phyloP scores from a whole-genome alignment of 2,329 filamentous ascomycete genomes.

The Monilinia vaccinii-corymbosi region DNA sequence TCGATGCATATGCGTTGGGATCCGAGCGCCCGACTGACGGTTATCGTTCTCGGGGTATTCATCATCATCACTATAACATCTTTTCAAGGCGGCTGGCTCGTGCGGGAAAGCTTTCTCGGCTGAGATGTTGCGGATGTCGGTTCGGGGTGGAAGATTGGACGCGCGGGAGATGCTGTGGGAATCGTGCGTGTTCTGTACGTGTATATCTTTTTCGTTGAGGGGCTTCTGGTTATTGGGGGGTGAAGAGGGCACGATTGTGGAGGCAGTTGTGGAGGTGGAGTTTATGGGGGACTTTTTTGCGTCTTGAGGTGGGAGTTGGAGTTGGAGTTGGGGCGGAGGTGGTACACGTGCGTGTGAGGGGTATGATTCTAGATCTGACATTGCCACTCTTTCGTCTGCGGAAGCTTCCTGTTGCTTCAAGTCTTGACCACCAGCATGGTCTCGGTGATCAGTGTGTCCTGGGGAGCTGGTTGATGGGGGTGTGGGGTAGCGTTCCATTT shows the following conservation, averaged over 20 bases:
- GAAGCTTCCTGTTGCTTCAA: not conserved
- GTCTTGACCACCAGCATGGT: not conserved
- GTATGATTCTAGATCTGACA: not conserved
- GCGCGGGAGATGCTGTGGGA: not conserved
- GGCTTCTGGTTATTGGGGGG: no score
- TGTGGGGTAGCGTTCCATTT: not conserved
- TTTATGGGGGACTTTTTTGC: not conserved
- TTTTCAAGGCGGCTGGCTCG: not conserved
- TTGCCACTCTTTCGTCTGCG: not conserved
- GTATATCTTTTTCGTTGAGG: not conserved
- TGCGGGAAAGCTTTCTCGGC: not conserved
- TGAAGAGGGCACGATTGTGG: not conserved
- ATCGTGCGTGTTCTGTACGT: not conserved
- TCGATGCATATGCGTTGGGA: not conserved
- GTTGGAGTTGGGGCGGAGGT: no score
- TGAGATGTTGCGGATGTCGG: no score
- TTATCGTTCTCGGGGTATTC: no score
- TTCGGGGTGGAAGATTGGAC: not conserved
- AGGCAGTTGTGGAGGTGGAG: not conserved
- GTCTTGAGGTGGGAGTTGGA: not conserved
- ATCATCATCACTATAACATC: not conserved
- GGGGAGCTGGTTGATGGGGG: conserved; percentile 1
- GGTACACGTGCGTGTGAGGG: not conserved
- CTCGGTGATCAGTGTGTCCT: not conserved
- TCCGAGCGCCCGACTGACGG: not conserved